Base-by-base conservation (phyloP, 148 eudicot species). In the Nyssa sinensis region DNA sequence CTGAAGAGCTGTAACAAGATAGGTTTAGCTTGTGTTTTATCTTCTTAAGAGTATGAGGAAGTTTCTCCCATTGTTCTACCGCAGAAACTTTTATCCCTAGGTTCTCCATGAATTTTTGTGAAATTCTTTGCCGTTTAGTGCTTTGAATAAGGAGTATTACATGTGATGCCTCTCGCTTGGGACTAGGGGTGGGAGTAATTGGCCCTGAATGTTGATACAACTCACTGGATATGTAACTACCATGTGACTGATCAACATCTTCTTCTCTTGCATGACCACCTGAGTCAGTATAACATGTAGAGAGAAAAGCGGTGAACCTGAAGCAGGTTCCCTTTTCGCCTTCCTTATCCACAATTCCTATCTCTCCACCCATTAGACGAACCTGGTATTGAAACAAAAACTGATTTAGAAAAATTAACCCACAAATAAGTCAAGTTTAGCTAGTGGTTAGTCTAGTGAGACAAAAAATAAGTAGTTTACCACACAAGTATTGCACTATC, bases 311-410 rank as follows among this genome's bases (percentile, higher is more conserved):
- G 78, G 84, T 89, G 77, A 94, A 94, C 68, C 77, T 86, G 84
- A 92, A 92, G 73, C 92, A 86, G 25, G 94, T 78, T 28, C 98
- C 98, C 10, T 60, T 78, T 70, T 86, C 81, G 3, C 87, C 86
- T 66, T 78, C 78, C 77, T 88, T 94, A 79, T 90, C 90, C 47
- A 84, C 75, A 13, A 94, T 85, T 53, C 78, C 81, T 82, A 94
- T 90, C 65, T 94, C 94, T 69, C 97, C 98, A 3, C 94, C 96
- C 92, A 94, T 90, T 79, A 94, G 67, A 59, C 91, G 91, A 55
- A 92, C 98, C 98, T 94, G 80, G 16, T 23, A 55, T 5, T 8
- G 5, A 35, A 25, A 63, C n/a, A n/a, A n/a, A n/a, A n/a, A n/a
- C n/a, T n/a, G n/a, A n/a, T n/a, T n/a, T n/a, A n/a, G n/a, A n/a